Conservation (phyloP, 1,284 basidiomycete species). For the Fistulina hepatica region DNA sequence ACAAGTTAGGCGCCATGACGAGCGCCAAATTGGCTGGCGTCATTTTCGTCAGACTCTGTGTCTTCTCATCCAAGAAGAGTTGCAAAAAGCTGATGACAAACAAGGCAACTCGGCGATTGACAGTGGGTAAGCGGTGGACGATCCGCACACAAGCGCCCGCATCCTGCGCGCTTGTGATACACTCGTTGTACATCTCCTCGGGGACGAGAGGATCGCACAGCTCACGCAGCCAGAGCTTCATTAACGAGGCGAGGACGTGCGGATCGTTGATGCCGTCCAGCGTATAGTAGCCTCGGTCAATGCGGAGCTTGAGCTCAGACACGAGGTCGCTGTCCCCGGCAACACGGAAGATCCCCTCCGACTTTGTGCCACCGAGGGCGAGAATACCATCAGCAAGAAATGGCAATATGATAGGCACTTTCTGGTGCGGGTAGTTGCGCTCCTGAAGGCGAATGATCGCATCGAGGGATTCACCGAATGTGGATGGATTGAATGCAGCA, state of each 20-base stretch:
- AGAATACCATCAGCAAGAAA: conserved; percentile 88
- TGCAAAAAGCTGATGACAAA: conserved; percentile 87
- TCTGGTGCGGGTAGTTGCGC: conserved; percentile 71
- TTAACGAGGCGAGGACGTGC: conserved; percentile 74
- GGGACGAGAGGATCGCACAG: conserved; percentile 82
- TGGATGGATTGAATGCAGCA: conserved; percentile 87
- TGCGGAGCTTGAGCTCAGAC: conserved; percentile 74
- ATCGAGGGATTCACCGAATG: conserved; percentile 82
- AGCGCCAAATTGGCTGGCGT: conserved; percentile 68
- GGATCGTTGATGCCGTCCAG: conserved; percentile 81
- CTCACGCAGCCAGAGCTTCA: conserved; percentile 90
- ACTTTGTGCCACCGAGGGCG: conserved; percentile 70
- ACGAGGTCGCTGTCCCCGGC: conserved; percentile 82
- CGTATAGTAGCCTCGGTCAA: conserved; percentile 85
- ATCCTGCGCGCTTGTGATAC: conserved; percentile 58
- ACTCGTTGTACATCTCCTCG: conserved; percentile 79
- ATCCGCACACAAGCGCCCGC: conserved; percentile 63
- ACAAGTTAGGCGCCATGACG: conserved; percentile 82
- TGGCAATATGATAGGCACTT: conserved; percentile 83
- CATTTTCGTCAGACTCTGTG: conserved; percentile 74
- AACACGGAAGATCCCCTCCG: conserved; percentile 86
- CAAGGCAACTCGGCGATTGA: conserved; percentile 74
- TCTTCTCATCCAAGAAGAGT: conserved; percentile 70
- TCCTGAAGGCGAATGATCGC: conserved; percentile 75
- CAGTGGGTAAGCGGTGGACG: conserved; percentile 66